Evolutionary conservation across 2,329 filamentous ascomycete species (phyloP).

Genomic region (Colletotrichum abscissum): DNA sequence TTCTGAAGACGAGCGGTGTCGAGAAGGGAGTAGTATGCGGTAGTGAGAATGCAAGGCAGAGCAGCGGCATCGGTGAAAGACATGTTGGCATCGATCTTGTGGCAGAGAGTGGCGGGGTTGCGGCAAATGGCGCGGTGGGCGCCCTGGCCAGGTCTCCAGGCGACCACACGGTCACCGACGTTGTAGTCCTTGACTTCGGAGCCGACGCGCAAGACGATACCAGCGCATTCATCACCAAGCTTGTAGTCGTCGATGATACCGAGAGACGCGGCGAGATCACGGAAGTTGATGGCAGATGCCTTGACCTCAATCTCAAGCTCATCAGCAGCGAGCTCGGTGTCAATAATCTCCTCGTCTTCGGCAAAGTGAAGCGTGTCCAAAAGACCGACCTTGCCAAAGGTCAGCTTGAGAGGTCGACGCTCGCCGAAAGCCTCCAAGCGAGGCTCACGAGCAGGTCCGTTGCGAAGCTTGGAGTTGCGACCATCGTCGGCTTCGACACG

Average conservation of each 20-base stretch:
- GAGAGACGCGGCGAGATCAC: constrained; percentile 46
- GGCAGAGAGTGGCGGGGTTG: constrained; percentile 42
- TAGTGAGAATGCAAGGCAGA: constrained; percentile 41
- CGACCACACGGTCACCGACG: constrained; percentile 46
- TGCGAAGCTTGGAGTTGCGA: constrained; percentile 40
- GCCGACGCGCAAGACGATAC: constrained; percentile 37
- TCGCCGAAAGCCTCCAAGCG: constrained; percentile 35
- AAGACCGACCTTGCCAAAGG: constrained; percentile 39
- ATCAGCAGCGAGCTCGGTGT: constrained; percentile 34
- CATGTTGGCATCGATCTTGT: constrained; percentile 43
- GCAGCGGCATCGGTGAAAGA: constrained; percentile 40
- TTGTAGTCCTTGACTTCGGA: constrained; percentile 38
- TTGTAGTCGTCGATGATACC: constrained; percentile 40
- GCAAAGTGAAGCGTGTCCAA: constrained; percentile 44
- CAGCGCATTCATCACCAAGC: constrained; percentile 42
- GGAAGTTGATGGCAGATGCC: constrained; percentile 49
- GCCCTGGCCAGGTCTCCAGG: constrained; percentile 36
- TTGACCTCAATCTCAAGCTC: constrained; percentile 46
- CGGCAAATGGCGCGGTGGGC: constrained; percentile 43
- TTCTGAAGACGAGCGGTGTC: constrained; percentile 42
- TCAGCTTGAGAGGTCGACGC: constrained; percentile 33
- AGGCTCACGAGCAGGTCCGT: constrained; percentile 40
- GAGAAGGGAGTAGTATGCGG: constrained; percentile 40
- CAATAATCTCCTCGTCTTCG: constrained; percentile 39
- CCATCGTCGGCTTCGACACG: constrained; percentile 39